Evolutionary conservation across 164 flowering plant species (phyloP).

Genomic region (Piper betle): DNA sequence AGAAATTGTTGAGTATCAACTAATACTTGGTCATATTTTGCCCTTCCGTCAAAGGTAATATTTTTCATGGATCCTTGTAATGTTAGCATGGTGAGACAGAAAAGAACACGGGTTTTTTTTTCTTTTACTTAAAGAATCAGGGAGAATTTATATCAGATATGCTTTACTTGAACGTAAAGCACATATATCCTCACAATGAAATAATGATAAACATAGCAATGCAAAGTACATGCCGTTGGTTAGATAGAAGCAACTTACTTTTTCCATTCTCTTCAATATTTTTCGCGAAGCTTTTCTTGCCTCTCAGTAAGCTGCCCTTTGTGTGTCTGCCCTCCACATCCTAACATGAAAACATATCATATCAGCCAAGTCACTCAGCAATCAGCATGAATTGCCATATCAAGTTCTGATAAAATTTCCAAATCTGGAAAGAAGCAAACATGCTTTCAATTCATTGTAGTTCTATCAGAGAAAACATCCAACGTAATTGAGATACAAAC

Average conservation of each 20-base stretch:
- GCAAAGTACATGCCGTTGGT: not conserved
- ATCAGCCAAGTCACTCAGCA: not conserved
- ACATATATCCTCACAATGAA: not conserved
- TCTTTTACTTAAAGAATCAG: too few species aligned
- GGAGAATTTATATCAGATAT: too few species aligned
- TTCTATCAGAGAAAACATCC: too few species aligned
- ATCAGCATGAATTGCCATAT: not conserved
- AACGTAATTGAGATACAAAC: too few species aligned
- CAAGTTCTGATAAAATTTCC: not conserved
- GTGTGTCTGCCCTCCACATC: conserved; percentile 82
- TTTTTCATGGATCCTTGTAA: too few species aligned
- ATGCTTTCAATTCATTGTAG: too few species aligned
- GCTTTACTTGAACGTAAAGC: not conserved
- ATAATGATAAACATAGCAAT: not conserved
- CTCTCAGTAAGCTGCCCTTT: conserved; percentile 95
- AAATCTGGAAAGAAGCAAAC: too few species aligned
- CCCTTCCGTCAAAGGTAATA: too few species aligned
- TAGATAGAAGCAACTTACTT: conserved; percentile 31
- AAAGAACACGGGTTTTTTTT: too few species aligned
- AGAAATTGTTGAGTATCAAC: too few species aligned
- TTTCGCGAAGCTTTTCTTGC: conserved; percentile 92
- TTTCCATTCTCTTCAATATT: conserved; percentile 73
- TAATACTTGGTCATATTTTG: too few species aligned
- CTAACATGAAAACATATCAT: conserved; percentile 27
- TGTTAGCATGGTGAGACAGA: too few species aligned